Evolutionary conservation across 108 stramenopile species (phyloP).

Genomic region (Nannochloropsis oceanica): DNA sequence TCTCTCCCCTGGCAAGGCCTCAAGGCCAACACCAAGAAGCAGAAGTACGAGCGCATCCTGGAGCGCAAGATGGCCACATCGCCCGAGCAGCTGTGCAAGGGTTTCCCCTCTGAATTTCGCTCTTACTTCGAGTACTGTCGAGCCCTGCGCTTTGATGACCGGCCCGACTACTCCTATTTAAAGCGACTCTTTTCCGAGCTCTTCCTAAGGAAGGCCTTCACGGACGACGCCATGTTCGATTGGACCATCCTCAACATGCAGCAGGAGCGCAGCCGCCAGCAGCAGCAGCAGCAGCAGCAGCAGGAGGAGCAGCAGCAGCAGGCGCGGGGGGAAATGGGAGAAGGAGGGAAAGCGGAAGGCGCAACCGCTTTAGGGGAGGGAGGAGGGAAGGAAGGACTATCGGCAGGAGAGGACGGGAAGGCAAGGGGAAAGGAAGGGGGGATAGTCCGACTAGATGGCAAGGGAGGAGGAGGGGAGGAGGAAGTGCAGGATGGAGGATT

Average conservation of each 20-base stretch:
- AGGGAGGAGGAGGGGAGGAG: neutral
- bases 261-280: slow-evolving; percentile 40
- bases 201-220: slow-evolving; percentile 80
- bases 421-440: neutral
- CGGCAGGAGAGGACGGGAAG: neutral
- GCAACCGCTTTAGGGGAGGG: neutral
- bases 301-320: neutral
- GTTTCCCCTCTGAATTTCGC: slow-evolving; percentile 93
- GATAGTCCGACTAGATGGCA: neutral
- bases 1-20: slow-evolving; percentile 99
- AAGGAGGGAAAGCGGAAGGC: neutral
- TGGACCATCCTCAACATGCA: slow-evolving; percentile 92
- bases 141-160: slow-evolving; percentile 91
- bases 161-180: slow-evolving; percentile 98
- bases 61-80: slow-evolving; percentile 98
- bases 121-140: slow-evolving; percentile 99
- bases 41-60: slow-evolving; percentile 99
- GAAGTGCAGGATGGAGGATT: neutral
- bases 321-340: neutral
- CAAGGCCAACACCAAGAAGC: slow-evolving; percentile 99
- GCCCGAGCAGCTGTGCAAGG: slow-evolving; percentile 95
- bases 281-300: neutral
- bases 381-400: neutral
- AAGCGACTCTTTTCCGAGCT: slow-evolving; percentile 51
- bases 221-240: slow-evolving; percentile 99